Base-by-base conservation (phyloP, 148 eudicot genomes). In the Chenopodium berlandieri region DNA sequence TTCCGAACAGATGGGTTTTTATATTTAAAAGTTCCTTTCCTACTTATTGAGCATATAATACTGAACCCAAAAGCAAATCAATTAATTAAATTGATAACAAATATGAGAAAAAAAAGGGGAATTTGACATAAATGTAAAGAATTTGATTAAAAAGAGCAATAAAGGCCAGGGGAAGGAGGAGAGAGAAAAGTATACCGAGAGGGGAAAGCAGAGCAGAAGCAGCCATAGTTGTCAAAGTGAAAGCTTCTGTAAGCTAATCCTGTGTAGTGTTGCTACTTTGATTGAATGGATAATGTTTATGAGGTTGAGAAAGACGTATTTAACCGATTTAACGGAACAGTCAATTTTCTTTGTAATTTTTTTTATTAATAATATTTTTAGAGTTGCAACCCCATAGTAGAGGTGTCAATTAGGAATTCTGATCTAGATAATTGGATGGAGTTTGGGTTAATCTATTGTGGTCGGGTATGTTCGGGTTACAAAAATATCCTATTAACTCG, bases 121-220 rank as follows among this genome's bases (percentile, higher is more conserved):
- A 50, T 10, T 13, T 2, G 14, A 9, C 54, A 50, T 50, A 1
- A 50, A 50, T 50, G 44, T 40, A 40, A 50, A 50, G 14, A 50
- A 50, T 11, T 13, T 50, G 54, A 56, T 14, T 14, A 56, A 31
- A 2, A 3, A 16, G 2, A 14, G 0, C 16, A 56, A 1, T 23
- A 7, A 40, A 17, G 20, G 0, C 30, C 23, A 13, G 3, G 2
- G 30, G 7, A n/a, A 20, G 11, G 69, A 75, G 69, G 47, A 31
- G 20, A 12, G 74, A 0, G 50, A 12, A 52, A 0, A 14, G 62
- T 56, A 75, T 87, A 89, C 91, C 87, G 10, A 89, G 85, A 78
- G 91, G 85, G 22, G 86, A 80, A 14, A 82, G 84, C 40, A 84
- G 85, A 75, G 88, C 27, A 71, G 82, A 84, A 56, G 91, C 68